Conservation (phyloP, 2,329 filamentous ascomycete genomes). For the Aureobasidium musti region DNA sequence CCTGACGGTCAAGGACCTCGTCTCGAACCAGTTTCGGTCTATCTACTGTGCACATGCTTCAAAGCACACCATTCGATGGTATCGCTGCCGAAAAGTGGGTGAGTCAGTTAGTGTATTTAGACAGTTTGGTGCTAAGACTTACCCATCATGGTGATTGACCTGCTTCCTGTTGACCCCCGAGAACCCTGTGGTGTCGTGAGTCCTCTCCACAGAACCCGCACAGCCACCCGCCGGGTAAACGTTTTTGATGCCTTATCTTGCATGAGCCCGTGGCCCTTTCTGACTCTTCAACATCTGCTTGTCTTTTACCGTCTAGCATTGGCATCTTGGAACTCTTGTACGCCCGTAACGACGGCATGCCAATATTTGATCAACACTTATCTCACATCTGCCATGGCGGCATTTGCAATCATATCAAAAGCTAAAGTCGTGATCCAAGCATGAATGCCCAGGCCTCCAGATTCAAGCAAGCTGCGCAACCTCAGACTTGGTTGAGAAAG, state of each 20-base stretch:
- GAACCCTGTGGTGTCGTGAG: neutral
- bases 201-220: neutral
- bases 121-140: neutral
- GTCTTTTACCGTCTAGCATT: slow-evolving; percentile 1
- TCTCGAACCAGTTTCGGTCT: neutral
- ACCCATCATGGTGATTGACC: slow-evolving; percentile 6
- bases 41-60: neutral
- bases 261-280: neutral
- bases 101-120: neutral
- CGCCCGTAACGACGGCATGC: slow-evolving; percentile 11
- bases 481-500: neutral
- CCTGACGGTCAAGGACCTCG: neutral
- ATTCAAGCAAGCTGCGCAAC: neutral
- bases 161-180: neutral
- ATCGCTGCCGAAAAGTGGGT: neutral
- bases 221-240: slow-evolving; percentile 21
- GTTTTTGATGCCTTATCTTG: slow-evolving; percentile 14
- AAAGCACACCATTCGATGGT: neutral
- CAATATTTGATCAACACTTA: slow-evolving; percentile 22
- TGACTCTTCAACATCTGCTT: slow-evolving; percentile 15
- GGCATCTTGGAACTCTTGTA: slow-evolving; percentile 7
- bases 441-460: neutral
- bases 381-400: neutral
- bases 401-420: slow-evolving; percentile 12
- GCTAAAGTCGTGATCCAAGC: slow-evolving; percentile 1